Conservation (phyloP, 352 stramenopile species). For the Discostella stelligera region DNA sequence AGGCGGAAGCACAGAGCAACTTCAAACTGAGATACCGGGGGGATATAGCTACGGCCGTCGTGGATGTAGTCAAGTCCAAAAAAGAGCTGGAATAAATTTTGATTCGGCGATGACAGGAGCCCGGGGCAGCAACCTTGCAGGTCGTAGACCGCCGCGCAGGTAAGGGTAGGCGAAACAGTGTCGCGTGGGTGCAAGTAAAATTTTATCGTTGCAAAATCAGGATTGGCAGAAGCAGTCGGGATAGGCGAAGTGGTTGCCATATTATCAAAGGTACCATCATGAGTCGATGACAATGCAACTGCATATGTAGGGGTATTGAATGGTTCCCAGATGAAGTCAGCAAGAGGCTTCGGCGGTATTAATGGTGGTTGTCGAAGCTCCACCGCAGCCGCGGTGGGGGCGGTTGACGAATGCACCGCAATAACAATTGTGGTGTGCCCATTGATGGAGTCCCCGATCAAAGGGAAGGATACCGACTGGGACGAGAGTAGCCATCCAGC, state of each 20-base stretch:
- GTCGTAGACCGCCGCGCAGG: neutral
- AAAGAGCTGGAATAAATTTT: conserved; percentile 27
- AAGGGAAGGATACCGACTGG: neutral
- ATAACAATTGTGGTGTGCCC: neutral
- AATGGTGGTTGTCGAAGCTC: neutral
- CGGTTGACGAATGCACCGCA: neutral
- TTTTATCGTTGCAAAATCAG: neutral
- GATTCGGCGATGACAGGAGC: neutral
- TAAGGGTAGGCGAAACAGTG: neutral
- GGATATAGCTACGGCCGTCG: neutral
- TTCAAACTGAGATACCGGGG: neutral
- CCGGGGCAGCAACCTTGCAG: neutral
- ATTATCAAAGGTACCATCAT: neutral
- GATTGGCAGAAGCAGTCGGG: neutral
- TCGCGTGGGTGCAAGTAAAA: neutral
- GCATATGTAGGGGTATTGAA: neutral
- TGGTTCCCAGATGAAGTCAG: neutral
- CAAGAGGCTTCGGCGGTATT: neutral
- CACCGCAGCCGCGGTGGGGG: neutral
- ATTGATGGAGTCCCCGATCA: neutral
- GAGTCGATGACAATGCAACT: neutral
- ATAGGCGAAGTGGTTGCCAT: neutral
- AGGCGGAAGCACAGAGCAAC: neutral
- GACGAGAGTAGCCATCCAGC: neutral
- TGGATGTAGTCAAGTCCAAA: conserved; percentile 1